Evolutionary conservation across 208 protist species (phyloP).

Genomic region (Wallacemonas sp.): DNA sequence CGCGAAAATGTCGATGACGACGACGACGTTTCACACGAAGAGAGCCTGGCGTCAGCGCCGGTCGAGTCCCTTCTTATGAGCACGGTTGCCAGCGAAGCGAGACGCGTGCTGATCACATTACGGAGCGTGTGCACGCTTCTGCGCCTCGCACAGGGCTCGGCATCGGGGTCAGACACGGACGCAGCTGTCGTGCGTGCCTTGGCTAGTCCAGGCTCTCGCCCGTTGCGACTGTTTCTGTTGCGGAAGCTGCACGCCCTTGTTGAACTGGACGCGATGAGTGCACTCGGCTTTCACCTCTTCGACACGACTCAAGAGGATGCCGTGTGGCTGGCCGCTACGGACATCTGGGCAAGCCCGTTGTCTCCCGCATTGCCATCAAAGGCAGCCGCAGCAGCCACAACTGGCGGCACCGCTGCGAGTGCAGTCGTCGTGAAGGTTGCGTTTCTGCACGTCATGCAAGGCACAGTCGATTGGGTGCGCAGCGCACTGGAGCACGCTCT

Average conservation of each 20-base stretch:
- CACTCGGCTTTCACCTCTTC: neutral
- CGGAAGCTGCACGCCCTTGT: neutral
- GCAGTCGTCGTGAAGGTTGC: no score
- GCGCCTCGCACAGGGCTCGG: neutral
- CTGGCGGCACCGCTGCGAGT: no score
- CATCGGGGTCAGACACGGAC: no score
- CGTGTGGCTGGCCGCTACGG: neutral
- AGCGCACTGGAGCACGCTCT: neutral
- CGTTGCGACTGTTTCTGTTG: neutral
- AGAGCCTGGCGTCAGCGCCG: no score
- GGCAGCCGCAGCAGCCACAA: no score
- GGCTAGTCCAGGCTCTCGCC: neutral
- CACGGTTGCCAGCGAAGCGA: neutral
- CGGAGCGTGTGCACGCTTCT: neutral
- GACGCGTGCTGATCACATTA: neutral
- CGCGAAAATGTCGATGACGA: no score
- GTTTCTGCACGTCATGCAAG: no score
- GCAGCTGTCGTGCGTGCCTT: no score
- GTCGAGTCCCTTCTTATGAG: neutral
- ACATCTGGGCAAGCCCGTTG: no score
- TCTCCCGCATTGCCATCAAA: no score
- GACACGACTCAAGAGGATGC: neutral
- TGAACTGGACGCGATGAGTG: slow-evolving; percentile 6
- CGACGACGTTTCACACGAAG: no score
- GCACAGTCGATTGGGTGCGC: neutral